Base-by-base conservation (phyloP, 73 alveolate genomes). In the Stentor coeruleus region DNA sequence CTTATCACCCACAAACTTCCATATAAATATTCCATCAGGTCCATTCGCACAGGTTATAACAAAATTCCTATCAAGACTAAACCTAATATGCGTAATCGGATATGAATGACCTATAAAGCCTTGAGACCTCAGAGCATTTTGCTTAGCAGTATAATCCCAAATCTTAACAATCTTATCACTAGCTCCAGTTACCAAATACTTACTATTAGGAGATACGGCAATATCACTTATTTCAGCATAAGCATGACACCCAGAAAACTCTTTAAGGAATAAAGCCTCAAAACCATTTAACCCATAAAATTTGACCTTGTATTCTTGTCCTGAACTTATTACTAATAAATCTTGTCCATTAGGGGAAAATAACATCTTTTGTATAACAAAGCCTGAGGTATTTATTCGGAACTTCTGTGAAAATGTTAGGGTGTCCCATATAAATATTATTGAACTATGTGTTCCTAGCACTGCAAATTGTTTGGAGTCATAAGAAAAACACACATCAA, bases 181-280 rank as follows among this genome's bases (percentile, higher is more conserved):
- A n/a, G 98, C 99, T 36, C 97, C 89, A 58, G 96, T 89, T n/a
- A 95, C 60, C 38, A 95, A 83, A 81, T 89, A 95, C 79, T 86
- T 86, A 35, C 89, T 85, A 83, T 95, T 95, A 42, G 40, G 80
- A 59, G 96, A 87, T 39, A 87, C 58, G 35, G 87, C 73, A 76
- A 95, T 77, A 36, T 87, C 85, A 59, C 74, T 85, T 36, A 92
- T 90, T 57, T 84, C 59, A 38, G 93, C 94, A 35, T 31, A 26
- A 20, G 94, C 84, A 86, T 95, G 99, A 14, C 86, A 90, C 77
- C 90, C 91, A 81, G 74, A 49, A 26, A 95, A 74, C 82, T 95
- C 99, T 84, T 93, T 89, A 39, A 89, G 81, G 59, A 84, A 76
- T 26, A 91, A 79, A 28, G 95, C 98, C 74, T 91, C 97, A 74